Evolutionary conservation across 2,329 filamentous ascomycete genomes (phyloP).

Genomic region (Orbilia ellipsospora): DNA sequence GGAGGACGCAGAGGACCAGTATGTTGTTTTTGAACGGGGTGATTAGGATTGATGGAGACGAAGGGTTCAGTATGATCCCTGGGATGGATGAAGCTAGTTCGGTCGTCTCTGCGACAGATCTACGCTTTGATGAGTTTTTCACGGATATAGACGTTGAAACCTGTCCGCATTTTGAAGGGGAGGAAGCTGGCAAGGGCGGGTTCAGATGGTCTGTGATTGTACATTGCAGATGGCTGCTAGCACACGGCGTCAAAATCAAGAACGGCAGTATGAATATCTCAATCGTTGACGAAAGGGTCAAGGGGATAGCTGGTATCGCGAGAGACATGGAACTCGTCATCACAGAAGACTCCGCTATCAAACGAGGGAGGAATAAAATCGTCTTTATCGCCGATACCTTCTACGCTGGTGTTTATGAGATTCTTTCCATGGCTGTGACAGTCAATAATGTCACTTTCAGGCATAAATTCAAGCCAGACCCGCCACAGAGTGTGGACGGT

Average conservation of each 20-base stretch:
- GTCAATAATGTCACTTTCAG: slow-evolving; percentile 49
- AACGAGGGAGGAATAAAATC: slow-evolving; percentile 64
- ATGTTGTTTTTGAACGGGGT: slow-evolving; percentile 49
- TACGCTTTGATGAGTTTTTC: slow-evolving; percentile 75
- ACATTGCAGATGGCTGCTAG: slow-evolving; percentile 76
- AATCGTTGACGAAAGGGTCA: slow-evolving; percentile 60
- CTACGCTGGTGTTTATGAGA: slow-evolving; percentile 40
- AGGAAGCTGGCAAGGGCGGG: slow-evolving; percentile 69
- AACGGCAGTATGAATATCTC: slow-evolving; percentile 73
- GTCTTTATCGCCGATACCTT: slow-evolving; percentile 43
- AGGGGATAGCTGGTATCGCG: slow-evolving; percentile 65
- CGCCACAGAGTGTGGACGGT: slow-evolving; percentile 19
- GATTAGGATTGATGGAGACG: slow-evolving; percentile 42
- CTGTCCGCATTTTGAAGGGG: slow-evolving; percentile 74
- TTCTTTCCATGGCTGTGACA: slow-evolving; percentile 31
- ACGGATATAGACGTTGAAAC: slow-evolving; percentile 74
- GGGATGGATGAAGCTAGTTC: slow-evolving; percentile 72
- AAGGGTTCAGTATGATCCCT: slow-evolving; percentile 34
- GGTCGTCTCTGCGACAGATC: slow-evolving; percentile 62
- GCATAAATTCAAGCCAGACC: slow-evolving; percentile 51
- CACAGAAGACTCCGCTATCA: slow-evolving; percentile 65
- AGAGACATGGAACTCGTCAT: slow-evolving; percentile 75
- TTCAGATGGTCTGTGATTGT: slow-evolving; percentile 73
- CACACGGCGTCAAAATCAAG: slow-evolving; percentile 75
- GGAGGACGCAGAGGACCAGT: slow-evolving; percentile 61